Conservation (phyloP, 1,284 basidiomycete species). For the Leccinum olivaceoglutinosum region DNA sequence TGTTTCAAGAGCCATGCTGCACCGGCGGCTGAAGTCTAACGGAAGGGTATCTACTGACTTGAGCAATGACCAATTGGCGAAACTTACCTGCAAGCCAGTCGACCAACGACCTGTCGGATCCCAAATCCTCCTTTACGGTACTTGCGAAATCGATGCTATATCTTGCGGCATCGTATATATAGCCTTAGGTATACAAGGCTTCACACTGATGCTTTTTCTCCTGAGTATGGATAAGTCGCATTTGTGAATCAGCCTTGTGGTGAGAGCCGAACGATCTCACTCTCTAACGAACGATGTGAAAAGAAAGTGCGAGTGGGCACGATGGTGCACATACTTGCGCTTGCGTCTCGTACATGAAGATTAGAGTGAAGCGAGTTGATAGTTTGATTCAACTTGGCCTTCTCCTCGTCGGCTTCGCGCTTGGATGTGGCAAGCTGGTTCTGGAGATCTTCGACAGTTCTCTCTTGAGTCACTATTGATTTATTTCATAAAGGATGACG, state of each 20-base stretch:
- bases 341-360: not conserved
- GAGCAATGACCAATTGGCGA: not conserved
- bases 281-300: not conserved
- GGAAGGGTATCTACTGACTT: not conserved
- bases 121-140: not conserved
- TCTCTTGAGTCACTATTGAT: not conserved
- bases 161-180: not conserved
- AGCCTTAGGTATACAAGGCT: not conserved
- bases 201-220: constrained; percentile 9
- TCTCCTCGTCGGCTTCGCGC: not conserved
- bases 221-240: constrained; percentile 2
- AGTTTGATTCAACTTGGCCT: not conserved
- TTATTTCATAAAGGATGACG: not conserved
- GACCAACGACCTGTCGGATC: not conserved
- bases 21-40: constrained; percentile 10
- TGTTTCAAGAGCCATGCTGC: not conserved
- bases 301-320: not conserved
- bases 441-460: not conserved
- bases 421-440: not conserved
- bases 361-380: not conserved
- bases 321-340: constrained; percentile 1
- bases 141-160: not conserved
- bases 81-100: constrained; percentile 9
- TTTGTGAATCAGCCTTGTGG: not conserved
- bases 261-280: not conserved